These are phyloP conservation scores for Suillus luteus DNA, from an alignment of 768 basidiomycete genomes.

Conservation along the genomic window DNA sequence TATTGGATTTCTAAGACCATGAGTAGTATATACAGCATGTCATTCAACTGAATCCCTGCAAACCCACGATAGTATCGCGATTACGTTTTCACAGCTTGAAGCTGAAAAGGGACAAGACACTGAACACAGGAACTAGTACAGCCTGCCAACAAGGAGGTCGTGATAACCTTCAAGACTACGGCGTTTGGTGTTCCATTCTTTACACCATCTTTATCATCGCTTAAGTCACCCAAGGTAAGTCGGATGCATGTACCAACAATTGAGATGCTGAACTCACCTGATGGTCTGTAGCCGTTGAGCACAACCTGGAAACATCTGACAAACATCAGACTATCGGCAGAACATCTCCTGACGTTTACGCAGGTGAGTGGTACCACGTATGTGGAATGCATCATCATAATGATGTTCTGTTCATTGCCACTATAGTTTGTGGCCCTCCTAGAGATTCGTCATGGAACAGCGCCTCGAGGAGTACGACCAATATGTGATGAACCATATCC, in stretches of 20 bases:
- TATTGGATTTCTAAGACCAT: not conserved
- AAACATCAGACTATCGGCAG: not conserved
- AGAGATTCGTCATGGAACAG: not conserved
- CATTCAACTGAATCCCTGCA: not conserved
- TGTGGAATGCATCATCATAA: not conserved
- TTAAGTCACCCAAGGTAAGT: not conserved
- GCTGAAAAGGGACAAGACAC: not conserved
- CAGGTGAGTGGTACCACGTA: not conserved
- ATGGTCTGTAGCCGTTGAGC: not conserved
- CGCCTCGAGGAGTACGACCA: not conserved
- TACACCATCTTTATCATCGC: not conserved
- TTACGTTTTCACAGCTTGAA: not conserved
- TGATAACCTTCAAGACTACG: not conserved
- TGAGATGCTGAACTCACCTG: not conserved
- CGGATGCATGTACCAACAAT: not conserved
- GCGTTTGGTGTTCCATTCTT: not conserved
- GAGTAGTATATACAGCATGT: not conserved
- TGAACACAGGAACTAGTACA: not conserved
- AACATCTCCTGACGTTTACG: not conserved
- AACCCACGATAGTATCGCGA: not conserved
- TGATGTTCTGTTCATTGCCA: not conserved
- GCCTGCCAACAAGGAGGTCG: not conserved
- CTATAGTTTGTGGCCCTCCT: not conserved
- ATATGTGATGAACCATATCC: slow-evolving; percentile 6
- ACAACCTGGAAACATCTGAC: not conserved